Percentiles rank a stretch among this genome's conserved stretches.
Conservation (phyloP, 371 early-diverging fungal genomes). For the Umbelopsis sp. region DNA sequence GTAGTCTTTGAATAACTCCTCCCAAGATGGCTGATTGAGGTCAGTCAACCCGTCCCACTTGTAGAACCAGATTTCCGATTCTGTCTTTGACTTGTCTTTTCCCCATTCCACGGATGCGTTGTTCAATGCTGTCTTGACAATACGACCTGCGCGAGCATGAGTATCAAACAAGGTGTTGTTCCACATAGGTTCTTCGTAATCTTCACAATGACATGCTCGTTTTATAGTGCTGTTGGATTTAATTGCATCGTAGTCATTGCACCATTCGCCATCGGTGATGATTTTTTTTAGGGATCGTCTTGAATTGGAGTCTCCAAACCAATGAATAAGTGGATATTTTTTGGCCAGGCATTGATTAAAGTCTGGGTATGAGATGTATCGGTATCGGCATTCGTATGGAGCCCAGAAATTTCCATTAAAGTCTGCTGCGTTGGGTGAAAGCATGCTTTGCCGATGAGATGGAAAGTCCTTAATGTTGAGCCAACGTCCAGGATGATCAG, state of each 20-base stretch:
- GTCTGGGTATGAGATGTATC: constrained; percentile 38
- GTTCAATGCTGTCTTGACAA: neutral
- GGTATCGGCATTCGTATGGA: constrained; percentile 49
- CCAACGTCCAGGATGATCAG: constrained; percentile 53
- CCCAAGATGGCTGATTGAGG: constrained; percentile 44
- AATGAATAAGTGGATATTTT: constrained; percentile 43
- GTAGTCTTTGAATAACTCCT: constrained; percentile 25
- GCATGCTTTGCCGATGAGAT: constrained; percentile 15
- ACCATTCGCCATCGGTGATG: constrained; percentile 56
- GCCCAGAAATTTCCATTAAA: constrained; percentile 47
- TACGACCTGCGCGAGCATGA: constrained; percentile 14
- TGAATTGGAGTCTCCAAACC: constrained; percentile 60
- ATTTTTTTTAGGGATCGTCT: constrained; percentile 56
- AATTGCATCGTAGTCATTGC: constrained; percentile 29
- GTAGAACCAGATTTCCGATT: constrained; percentile 33
- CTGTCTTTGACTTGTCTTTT: neutral
- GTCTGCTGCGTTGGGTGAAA: constrained; percentile 23
- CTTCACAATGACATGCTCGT: constrained; percentile 55
- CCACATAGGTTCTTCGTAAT: constrained; percentile 44
- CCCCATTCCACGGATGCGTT: constrained; percentile 1
- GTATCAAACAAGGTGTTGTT: constrained; percentile 38
- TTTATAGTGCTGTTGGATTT: constrained; percentile 22
- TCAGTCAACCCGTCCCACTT: constrained; percentile 57
- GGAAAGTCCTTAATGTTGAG: constrained; percentile 24
- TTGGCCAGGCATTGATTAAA: constrained; percentile 41